Evolutionary conservation across 2,329 filamentous ascomycete genomes (phyloP), one percentile per base, ranked within the genome.

Genomic region (Scytalidium sp.): DNA sequence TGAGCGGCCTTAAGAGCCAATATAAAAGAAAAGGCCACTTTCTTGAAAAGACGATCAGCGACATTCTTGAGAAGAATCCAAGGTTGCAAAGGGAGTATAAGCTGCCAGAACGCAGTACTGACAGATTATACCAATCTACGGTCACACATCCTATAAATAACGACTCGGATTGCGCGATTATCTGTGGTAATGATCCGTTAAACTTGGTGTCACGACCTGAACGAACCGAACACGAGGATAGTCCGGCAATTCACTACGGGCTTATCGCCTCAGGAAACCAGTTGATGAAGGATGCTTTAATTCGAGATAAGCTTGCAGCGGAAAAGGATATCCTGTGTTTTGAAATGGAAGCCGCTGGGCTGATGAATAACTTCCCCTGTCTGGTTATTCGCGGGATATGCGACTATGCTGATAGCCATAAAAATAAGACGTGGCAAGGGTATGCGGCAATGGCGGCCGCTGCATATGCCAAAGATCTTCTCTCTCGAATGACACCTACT

Each of bases 321-420:
- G 50, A 56, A 41, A 54, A 46, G 36, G 44, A 53, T 22, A 52
- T 66, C 13, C 36, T 67, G 7, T 65, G 62, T 44, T 68, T 69
- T 43, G 67, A 68, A 46, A 68, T 63, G 62, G 64, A 64, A 47
- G 61, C 56, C 0, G 62, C 63, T 5, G 67, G 65, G 9, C 25
- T 67, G 3, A 60, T 61, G 57, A 64, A 67, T 39, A 45, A 60
- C 40, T 60, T 65, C 8, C 63, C 58, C 0, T 64, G 56, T 19
- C 51, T 65, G 1, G 62, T 67, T 6, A 62, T 70, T 39, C 58
- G 65, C 5, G 67, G 66, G 1, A 64, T 69, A 19, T 64, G 62
- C 46, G 65, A 70, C 54, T 70, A 70, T 27, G 58, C 65, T 0
- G 67, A 70, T 42, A 40, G 46, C 2, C 51, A 56, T 36, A 58